phyloP scores from a whole-genome alignment of 805 yeast species.

The Wickerhamomyces subpelliculosus region DNA sequence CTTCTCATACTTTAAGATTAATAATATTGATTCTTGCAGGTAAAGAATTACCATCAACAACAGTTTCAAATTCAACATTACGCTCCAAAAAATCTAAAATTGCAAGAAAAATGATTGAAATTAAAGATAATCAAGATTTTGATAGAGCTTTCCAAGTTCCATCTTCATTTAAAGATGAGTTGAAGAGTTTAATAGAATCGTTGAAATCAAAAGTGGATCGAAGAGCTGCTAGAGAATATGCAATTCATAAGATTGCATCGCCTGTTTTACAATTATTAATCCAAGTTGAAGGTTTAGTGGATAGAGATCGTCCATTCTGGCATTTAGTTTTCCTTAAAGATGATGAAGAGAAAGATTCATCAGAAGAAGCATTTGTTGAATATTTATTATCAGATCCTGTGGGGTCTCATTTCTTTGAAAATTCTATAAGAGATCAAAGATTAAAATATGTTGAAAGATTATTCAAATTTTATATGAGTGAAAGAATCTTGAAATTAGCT shows the following conservation, averaged over 20 bases:
- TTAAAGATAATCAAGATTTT: constrained; percentile 70
- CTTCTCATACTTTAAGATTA: constrained; percentile 80
- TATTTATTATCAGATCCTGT: constrained; percentile 77
- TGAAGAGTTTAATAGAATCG: constrained; percentile 40
- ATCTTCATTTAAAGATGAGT: constrained; percentile 52
- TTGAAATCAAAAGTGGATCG: constrained; percentile 31
- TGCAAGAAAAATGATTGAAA: constrained; percentile 90
- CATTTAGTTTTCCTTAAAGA: constrained; percentile 50
- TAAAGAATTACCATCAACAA: constrained; percentile 67
- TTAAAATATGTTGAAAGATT: constrained; percentile 64
- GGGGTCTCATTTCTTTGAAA: constrained; percentile 90
- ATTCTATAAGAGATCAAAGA: constrained; percentile 58
- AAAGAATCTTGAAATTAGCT: constrained; percentile 65
- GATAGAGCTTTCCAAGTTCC: constrained; percentile 66
- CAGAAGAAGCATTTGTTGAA: constrained; percentile 78
- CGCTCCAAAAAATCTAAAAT: constrained; percentile 80
- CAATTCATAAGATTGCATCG: constrained; percentile 76
- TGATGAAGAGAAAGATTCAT: constrained; percentile 42
- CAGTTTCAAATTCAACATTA: constrained; percentile 59
- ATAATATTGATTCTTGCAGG: constrained; percentile 69
- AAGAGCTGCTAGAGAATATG: constrained; percentile 57
- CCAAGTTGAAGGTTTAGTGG: constrained; percentile 75
- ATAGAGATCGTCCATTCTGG: constrained; percentile 67
- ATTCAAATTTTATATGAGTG: constrained; percentile 64
- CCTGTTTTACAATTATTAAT: constrained; percentile 79